Evolutionary conservation across 2,329 filamentous ascomycete species (phyloP).

Genomic region (Blastomyces parvus): DNA sequence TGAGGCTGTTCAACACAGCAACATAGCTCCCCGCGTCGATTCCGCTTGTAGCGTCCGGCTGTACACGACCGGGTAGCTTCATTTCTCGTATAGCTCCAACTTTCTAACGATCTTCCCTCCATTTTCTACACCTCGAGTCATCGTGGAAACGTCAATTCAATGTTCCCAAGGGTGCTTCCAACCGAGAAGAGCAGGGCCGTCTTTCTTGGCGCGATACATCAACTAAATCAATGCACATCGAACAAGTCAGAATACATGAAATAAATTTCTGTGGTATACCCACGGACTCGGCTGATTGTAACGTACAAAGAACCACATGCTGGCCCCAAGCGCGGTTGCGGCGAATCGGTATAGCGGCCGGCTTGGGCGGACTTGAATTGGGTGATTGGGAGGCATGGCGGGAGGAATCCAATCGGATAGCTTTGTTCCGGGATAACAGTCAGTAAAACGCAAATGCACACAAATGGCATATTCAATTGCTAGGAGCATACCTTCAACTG

Average conservation of each 20-base stretch:
- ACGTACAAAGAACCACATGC: constrained; percentile 99
- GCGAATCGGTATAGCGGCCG: constrained; percentile 71
- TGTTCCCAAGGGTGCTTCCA: constrained; percentile 98
- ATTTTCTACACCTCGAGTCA: background rate
- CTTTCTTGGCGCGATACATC: constrained; percentile 94
- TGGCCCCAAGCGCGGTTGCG: constrained; percentile 78
- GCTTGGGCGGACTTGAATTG: constrained; percentile 47
- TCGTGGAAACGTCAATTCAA: constrained; percentile 37
- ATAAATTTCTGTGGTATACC: constrained; percentile 16
- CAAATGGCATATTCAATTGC: background rate
- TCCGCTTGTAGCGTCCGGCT: background rate
- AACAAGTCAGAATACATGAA: constrained; percentile 3
- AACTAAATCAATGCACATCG: constrained; percentile 46
- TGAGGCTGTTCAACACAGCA: background rate
- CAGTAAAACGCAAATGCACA: background rate
- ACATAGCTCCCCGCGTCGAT: no score
- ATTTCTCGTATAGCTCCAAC: background rate
- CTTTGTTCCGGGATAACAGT: background rate
- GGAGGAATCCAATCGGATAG: background rate
- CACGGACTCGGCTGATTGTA: background rate
- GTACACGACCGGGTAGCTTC: no score
- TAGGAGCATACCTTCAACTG: constrained; percentile 4
- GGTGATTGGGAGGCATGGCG: constrained; percentile 35
- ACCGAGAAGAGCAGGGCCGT: constrained; percentile 81
- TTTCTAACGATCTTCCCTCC: background rate